phyloP scores from a whole-genome alignment of 139 green algal genomes.

The Astrephomene gubernaculifera region DNA sequence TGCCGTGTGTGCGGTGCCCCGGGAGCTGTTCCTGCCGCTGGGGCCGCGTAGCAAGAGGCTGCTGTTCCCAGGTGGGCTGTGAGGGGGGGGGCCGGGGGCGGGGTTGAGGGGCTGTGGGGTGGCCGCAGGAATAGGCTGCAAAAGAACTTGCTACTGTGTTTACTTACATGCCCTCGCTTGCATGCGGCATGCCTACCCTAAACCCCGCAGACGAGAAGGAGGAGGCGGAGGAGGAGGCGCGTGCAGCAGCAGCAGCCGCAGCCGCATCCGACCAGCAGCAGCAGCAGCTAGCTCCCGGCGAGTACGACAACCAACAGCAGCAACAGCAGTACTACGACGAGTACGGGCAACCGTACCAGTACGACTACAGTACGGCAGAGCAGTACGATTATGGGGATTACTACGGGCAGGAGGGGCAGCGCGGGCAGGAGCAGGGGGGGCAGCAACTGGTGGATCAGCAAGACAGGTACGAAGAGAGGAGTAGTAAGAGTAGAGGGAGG shows the following conservation, averaged over 20 bases:
- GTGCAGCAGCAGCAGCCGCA: conserved; percentile 9
- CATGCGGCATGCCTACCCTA: not conserved
- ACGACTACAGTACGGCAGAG: conserved; percentile 26
- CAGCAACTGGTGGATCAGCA: conserved; percentile 7
- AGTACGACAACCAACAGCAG: not conserved
- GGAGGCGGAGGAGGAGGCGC: conserved; percentile 26
- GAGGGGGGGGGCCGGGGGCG: no score
- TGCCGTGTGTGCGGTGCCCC: conserved; percentile 59
- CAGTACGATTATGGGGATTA: conserved; percentile 37
- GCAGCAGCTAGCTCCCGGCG: no score
- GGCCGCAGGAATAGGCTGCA: not conserved
- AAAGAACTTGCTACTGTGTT: not conserved
- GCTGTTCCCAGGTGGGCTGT: conserved; percentile 42
- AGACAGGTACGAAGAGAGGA: conserved; percentile 20
- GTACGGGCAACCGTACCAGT: conserved; percentile 17
- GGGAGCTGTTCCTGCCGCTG: conserved; percentile 60
- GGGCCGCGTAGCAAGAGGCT: conserved; percentile 50
- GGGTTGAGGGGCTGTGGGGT: not conserved
- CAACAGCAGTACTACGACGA: conserved; percentile 19
- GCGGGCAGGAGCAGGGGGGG: not conserved
- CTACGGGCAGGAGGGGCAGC: conserved; percentile 1
- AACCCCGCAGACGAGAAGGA: conserved; percentile 33
- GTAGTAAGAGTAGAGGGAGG: no score
- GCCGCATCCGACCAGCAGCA: not conserved
- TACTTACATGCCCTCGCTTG: not conserved